A percentile compares a stretch with the other conserved stretches of the same genome.
Evolutionary conservation across 495 filamentous ascomycete genomes (phyloP).

Genomic region (Penicillium silybi): DNA sequence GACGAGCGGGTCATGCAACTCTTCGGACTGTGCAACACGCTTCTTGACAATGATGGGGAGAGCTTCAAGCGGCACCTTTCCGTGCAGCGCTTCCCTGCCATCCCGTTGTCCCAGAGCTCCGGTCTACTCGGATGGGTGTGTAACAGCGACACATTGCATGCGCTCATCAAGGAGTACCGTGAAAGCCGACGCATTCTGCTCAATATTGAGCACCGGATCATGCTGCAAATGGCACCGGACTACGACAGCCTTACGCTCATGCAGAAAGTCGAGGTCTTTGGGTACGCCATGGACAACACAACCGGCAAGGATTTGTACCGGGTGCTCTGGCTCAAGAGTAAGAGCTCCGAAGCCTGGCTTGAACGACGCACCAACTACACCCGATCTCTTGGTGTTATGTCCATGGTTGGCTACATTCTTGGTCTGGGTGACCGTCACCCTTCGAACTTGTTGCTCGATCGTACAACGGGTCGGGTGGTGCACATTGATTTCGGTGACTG

Average conservation of each 20-base stretch:
- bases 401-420: constrained; percentile 99
- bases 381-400: constrained; percentile 95
- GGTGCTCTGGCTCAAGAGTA: constrained; percentile 96
- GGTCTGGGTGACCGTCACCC: constrained; percentile 95
- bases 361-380: constrained; percentile 97
- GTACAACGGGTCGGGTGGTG: constrained; percentile 90
- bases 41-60: constrained; percentile 86
- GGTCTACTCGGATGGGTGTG: constrained; percentile 96
- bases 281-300: constrained; percentile 97
- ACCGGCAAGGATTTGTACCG: constrained; percentile 98
- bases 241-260: constrained; percentile 97
- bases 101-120: constrained; percentile 92
- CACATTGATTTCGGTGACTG: constrained; percentile 99
- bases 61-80: constrained; percentile 95
- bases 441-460: constrained; percentile 94
- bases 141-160: constrained; percentile 94
- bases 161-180: constrained; percentile 93
- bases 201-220: constrained; percentile 98
- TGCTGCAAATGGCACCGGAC: constrained; percentile 99
- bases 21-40: constrained; percentile 92
- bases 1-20: constrained; percentile 99
- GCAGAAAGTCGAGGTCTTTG: constrained; percentile 99
- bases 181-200: constrained; percentile 95
- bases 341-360: constrained; percentile 95
- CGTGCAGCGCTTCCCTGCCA: constrained; percentile 91